Base-by-base conservation (phyloP, 257 asterid species). In the Handroanthus guayacan region DNA sequence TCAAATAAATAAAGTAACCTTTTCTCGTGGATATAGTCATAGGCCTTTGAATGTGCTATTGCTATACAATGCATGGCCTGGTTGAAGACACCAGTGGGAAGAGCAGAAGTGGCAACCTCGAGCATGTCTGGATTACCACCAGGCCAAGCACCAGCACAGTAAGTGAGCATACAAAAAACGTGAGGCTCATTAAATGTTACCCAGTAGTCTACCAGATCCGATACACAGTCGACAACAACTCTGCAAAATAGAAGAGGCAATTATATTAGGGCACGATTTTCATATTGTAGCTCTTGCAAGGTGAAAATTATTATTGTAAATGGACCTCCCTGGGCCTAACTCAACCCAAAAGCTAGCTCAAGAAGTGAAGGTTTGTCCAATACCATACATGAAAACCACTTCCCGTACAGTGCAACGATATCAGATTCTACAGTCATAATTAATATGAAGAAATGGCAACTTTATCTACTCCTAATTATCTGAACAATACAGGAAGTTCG, bases 51-150 rank as follows among this genome's bases (percentile, higher is more conserved):
- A 82, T 95, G 99, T 5, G 99, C 97, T 80, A 81, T 67, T 62
- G 96, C 84, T 0, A 95, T 91, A 97, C 92, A 89, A 81, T 89
- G 82, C 99, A 95, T 90, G 80, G 98, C 86, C 80, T 86, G 96
- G 82, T 87, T 84, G 85, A 90, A 86, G 70, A 92, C 90, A 43
- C 99, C 99, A 12, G 86, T 87, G n/a, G 99, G 99, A 55, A 95
- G 81, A 68, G 99, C 93, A 72, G 97, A 92, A 70, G 92, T 87
- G 89, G 96, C 99, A 70, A 78, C 95, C 85, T 95, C 99, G 52
- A 95, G 89, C 99, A 89, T 86, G 83, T 95, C 99, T 9, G 99
- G 99, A 80, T 94, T 87, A 69, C 99, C 99, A 82, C 99, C 99
- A 64, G 99, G 99, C 99, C 99, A 92, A 70, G 98, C 84, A 62